Base-by-base conservation (phyloP, 177 flowering plant species). In the Telopea speciosissima region DNA sequence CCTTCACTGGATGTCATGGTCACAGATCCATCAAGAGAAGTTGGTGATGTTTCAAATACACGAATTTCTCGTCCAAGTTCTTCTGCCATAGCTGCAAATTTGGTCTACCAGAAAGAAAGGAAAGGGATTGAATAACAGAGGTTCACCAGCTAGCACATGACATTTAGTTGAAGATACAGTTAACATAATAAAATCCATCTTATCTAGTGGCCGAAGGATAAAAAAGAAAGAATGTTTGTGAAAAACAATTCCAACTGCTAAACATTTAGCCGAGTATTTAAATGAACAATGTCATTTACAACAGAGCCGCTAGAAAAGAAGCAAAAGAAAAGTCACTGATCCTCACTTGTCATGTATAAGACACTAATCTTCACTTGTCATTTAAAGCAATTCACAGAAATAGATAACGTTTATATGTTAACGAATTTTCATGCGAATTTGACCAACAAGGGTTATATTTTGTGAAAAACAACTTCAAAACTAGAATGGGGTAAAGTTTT, bases 21-120 rank as follows among this genome's bases (percentile, higher is more conserved):
- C 42, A 66, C n/a, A 25, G 69, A 45, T 8, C 65, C 65, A 71
- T 74, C 70, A 22, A 68, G 59, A 67, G 89, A 84, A 69, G 77
- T 36, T 24, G 78, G 16, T 25, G 74, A 58, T 60, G 94, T 92
- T 68, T 85, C 86, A 81, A 92, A 92, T 17, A 92, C 90, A 42
- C 83, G 87, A 24, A 92, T 78, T 68, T 89, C 95, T 76, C 88
- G 84, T 52, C 98, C 98, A 74, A 80, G 81, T 67, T 84, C 84
- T 73, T 88, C 86, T 68, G 81, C 85, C 1, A 71, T 74, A 70
- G 83, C 88, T 17, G 80, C 82, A 75, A 87, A 80, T 77, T 82
- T 88, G 54, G 83, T 89, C 96, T 92, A 79, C 68, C 64, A 72
- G n/a, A 19, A 59, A 24, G 14, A 52, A 52, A 52, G 58, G 58